Base-by-base conservation (phyloP, 2,329 filamentous ascomycete genomes). In the Epichloe elymi region DNA sequence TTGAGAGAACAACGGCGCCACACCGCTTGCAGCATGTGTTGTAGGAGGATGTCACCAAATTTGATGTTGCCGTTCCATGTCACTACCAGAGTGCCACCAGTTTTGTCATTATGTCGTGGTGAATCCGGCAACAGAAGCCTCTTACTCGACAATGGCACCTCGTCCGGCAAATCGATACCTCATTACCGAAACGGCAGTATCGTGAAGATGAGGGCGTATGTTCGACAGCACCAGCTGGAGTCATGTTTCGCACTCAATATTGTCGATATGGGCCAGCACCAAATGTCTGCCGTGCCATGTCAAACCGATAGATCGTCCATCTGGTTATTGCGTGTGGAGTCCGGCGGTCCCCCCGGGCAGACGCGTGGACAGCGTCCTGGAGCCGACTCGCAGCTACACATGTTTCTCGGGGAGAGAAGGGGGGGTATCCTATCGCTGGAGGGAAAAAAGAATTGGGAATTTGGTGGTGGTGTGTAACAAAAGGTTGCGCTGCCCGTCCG, bases 381-480 rank as follows among this genome's bases (percentile, higher is more conserved):
- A 11, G 46, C 41, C 26, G 47, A 12, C 40, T 49, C 17, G 35
- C 41, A 41, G 40, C 48, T 44, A 38, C 33, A 23, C 26, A 20
- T 40, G 23, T 45, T 14, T 30, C 26, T 30, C 8, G 8, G 8
- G 26, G 26, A 30, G 26, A 11, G 0, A 1, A 8, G 43, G 10
- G 17, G 0, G 50, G 50, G 46, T 49, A 52, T 52, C 50, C 50
- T 49, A 26, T 52, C 46, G 40, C 36, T 33, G 4, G 7, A 23
- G 14, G 19, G 19, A n/a, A n/a, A 10, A 41, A 39, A 35, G 41
- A 45, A 30, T 8, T 7, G 15, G 46, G 41, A 36, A n/a, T 33
- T 39, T 37, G 33, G 10, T 20, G 44, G 15, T 36, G 14, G 14
- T 48, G n/a, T 46, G 10, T 30, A 49, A 38, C 36, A 49, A 12